Base-by-base conservation (phyloP, 163 green algal genomes). In the Volvox carteri region DNA sequence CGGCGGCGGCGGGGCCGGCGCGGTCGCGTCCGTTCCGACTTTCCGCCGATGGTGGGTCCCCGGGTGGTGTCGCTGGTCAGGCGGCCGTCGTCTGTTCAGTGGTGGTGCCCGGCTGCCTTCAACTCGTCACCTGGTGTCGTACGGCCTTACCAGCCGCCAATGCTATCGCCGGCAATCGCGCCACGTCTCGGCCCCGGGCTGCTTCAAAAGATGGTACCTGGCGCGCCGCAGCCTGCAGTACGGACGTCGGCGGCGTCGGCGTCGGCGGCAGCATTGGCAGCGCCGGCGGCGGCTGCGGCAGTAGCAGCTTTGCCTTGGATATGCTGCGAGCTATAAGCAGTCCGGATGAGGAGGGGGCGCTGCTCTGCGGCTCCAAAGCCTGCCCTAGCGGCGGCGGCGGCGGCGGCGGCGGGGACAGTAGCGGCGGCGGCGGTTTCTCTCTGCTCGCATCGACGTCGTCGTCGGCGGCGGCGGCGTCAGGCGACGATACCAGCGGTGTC, bases 71-170 rank as follows among this genome's bases (percentile, higher is more conserved):
- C n/a, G n/a, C n/a, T n/a, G n/a, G n/a, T n/a, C 28, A 25, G 1
- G 41, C 46, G 2, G 73, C 52, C 35, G 16, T 86, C 5, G 39
- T 67, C 2, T 52, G 54, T 23, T 86, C 78, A 0, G 23, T 76
- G 21, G 35, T 86, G 8, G 56, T 86, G 3, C 78, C 78, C 0
- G 78, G 78, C 39, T 86, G 78, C 25, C 23, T 86, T 42, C 78
- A 86, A 39, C 35, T 86, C 6, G 0, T 86, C 1, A 56, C 78
- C 25, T 86, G 78, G 78, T 73, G 56, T 28, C 78, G 52, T 58
- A 58, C 39, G 33, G 39, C 70, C 42, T n/a, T n/a, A n/a, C n/a
- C n/a, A n/a, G n/a, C 62, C n/a, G 62, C 30, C n/a, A 42, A 16
- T 37, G 35, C 8, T 19, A 5, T 4, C 37, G 68, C 3, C 35